Evolutionary conservation across 164 flowering plant species (phyloP).

Genomic region (Berberis vulgaris): DNA sequence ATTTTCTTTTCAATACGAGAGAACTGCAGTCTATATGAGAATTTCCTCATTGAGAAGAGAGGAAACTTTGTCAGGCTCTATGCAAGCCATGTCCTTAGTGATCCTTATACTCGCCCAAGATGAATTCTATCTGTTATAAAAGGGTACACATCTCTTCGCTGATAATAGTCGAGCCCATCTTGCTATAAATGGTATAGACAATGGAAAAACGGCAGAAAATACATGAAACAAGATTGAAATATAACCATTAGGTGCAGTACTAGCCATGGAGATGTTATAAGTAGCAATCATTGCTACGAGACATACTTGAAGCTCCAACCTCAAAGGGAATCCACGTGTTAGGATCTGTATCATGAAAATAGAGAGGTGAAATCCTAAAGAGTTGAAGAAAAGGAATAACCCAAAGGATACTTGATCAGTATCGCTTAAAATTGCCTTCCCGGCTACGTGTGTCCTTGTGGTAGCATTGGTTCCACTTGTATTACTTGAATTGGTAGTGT

Average conservation of each 20-base stretch:
- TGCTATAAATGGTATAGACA: background rate
- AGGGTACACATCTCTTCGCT: background rate
- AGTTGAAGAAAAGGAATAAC: constrained; percentile 5
- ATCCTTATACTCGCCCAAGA: background rate
- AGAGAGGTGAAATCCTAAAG: constrained; percentile 7
- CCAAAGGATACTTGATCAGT: background rate
- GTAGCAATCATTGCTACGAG: background rate
- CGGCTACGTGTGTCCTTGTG: background rate
- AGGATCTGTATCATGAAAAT: constrained; percentile 7
- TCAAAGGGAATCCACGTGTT: constrained; percentile 9
- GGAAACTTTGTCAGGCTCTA: too few species aligned
- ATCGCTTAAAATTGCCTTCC: constrained; percentile 5
- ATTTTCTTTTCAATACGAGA: too few species aligned
- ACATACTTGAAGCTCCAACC: constrained; percentile 6
- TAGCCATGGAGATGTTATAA: background rate
- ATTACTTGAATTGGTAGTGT: background rate
- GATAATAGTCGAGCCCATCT: background rate
- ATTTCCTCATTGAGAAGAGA: too few species aligned
- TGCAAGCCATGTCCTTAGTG: too few species aligned
- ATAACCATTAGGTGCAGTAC: background rate
- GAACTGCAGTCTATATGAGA: too few species aligned
- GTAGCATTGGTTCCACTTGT: background rate
- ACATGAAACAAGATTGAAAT: background rate
- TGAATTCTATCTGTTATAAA: background rate
- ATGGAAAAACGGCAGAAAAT: background rate